Percentiles rank a stretch among this genome's conserved stretches.
Evolutionary conservation across 2,329 filamentous ascomycete species (phyloP).

Genomic region (Blastomyces gilchristii): DNA sequence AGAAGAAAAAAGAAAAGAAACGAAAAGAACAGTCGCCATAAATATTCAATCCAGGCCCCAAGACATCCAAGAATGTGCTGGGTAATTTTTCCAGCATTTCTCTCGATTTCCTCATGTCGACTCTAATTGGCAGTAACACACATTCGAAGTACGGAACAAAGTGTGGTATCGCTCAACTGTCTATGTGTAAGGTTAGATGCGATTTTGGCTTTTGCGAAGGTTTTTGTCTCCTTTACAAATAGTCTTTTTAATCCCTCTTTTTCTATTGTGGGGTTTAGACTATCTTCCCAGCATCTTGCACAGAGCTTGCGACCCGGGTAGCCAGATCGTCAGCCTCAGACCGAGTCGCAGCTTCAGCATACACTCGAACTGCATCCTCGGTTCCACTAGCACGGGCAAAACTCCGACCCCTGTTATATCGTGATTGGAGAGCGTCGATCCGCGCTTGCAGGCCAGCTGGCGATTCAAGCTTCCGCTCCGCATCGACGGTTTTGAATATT

Average conservation of each 20-base stretch:
- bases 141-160: not conserved
- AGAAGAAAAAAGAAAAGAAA: not conserved
- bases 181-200: not conserved
- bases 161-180: constrained; percentile 1
- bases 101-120: not conserved
- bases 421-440: constrained; percentile 79
- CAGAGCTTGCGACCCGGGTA: constrained; percentile 66
- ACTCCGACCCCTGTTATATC: constrained; percentile 78
- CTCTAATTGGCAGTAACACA: not conserved
- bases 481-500: constrained; percentile 82
- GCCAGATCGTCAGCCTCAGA: constrained; percentile 87
- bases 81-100: not conserved
- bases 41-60: not conserved
- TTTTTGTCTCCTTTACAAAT: not conserved
- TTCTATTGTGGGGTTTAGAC: constrained; percentile 1
- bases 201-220: not conserved
- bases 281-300: constrained; percentile 47
- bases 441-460: constrained; percentile 70
- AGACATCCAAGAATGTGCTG: not conserved
- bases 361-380: constrained; percentile 91
- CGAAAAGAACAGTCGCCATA: not conserved
- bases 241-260: not conserved
- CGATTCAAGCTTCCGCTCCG: constrained; percentile 74
- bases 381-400: constrained; percentile 92
- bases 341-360: constrained; percentile 83